Base-by-base conservation (phyloP, 2,329 filamentous ascomycete species). In the Fusarium domesticum region DNA sequence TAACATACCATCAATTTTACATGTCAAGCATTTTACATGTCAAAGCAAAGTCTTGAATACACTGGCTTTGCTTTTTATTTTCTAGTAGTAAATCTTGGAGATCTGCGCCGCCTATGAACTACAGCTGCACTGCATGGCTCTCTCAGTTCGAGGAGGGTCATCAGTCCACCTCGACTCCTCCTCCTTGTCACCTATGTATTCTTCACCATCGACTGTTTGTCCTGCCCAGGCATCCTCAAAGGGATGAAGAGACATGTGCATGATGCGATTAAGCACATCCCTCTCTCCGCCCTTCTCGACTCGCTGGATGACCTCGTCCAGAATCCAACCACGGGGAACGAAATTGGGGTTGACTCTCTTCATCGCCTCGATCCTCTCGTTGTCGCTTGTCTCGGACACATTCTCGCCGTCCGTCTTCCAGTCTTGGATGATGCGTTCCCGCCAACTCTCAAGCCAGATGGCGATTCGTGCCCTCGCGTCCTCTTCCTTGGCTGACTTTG, bases 51-150 rank as follows among this genome's bases (percentile, higher is more conserved):
- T n/a, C n/a, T n/a, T n/a, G n/a, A n/a, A n/a, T n/a, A n/a, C n/a
- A n/a, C n/a, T n/a, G n/a, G n/a, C n/a, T n/a, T n/a, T n/a, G n/a
- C n/a, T n/a, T n/a, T 45, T 16, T 45, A 23, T 8, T 33, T 18
- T 20, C 18, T 30, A 14, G 28, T 23, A 18, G 25, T 35, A 35
- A 14, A 35, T 30, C 8, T 28, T 20, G n/a, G 32, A 10, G n/a
- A 18, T 51, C 16, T 50, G 18, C 23, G 16, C 39, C 32, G 18
- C 46, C 40, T 73, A 95, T 18, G 92, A 96, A 64, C 89, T 96
- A 69, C 93, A 98, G 64, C 89, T 95, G 66, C 93, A 97, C 72
- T 96, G 92, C 80, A 96, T 83, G 25, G 87, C 87, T 55, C 89
- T 80, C 67, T 84, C 82, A 35, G 76, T 76, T 63, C 78, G 82